Evolutionary conservation across 176 grass and related monocot genomes (phyloP), one percentile per base, ranked within the genome.

Genomic region (Sorghum bicolor): DNA sequence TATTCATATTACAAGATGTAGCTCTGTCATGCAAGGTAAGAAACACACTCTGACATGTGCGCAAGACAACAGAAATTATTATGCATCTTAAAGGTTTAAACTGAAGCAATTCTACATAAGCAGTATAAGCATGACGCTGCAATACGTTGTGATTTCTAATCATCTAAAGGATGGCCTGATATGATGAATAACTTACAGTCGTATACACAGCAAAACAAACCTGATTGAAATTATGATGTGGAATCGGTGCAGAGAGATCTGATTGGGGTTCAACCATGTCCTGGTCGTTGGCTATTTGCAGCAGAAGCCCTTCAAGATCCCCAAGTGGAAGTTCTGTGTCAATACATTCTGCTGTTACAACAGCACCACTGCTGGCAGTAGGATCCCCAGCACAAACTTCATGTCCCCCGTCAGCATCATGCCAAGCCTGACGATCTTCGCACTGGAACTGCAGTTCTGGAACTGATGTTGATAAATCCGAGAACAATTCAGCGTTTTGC

Each of bases 271-370:
- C 47, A 1, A 63, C 20, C 68, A 65, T 87, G 74, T 81, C 82
- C 16, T 75, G 85, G n/a, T 85, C 91, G 88, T 81, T 85, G 14
- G 73, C 64, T 43, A 90, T 80, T 48, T 89, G 89, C 28, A 88
- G 74, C 66, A 93, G 16, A 87, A 97, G 62, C 29, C 65, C 87
- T 88, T 94, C 92, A 86, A 92, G 72, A 76, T 92, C 87, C 37
- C 16, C 80, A 76, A 76, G 33, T 4, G 83, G 91, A 85, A 89
- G 74, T 24, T 81, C 86, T 5, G 9, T 10, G 44, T 40, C 60
- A 68, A 30, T 25, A 74, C 37, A 62, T 36, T 48, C 74, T 62
- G 74, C 7, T 22, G 67, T 72, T 8, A 79, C 44, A 37, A 66
- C 67, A 47, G 61, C 8, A 5, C 43, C 47, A 83, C 12, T 39